Base-by-base conservation (phyloP, 805 yeast species). In the Cyberlindnera mycetangii region DNA sequence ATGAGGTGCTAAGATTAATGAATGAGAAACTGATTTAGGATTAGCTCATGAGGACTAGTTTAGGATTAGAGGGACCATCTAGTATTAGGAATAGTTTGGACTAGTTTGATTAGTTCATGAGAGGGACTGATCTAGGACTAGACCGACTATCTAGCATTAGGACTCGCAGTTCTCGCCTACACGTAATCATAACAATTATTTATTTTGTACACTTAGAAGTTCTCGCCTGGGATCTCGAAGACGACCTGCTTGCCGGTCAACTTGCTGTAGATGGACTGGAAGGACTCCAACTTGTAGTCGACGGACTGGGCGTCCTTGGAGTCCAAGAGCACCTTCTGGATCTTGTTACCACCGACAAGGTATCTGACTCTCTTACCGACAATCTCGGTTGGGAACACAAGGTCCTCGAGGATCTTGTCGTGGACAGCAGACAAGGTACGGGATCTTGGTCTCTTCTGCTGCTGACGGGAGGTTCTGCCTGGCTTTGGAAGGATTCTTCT, bases 401-500 rank as follows among this genome's bases (percentile, higher is more conserved):
- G 82, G 78, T 92, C 99, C 79, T 93, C 99, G 74, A 92, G 88
- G 78, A 92, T 79, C 75, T 89, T 88, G 79, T 93, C 98, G 77
- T 92, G 99, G 62, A 92, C 99, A 70, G 97, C 89, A 64, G 97
- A 83, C 75, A 93, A 82, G 69, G 99, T 92, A 86, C 99, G 89
- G 67, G 98, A 90, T 81, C 96, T 89, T 75, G 99, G 99, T 83
- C 99, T 90, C 90, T 93, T 90, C 81, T 93, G 99, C 67, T 73
- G 76, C 75, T 84, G 87, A 82, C 89, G 88, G 54, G 96, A 80
- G 69, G 83, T 78, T 80, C 98, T 89, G 68, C 95, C 87, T 74
- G 98, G 97, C 83, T 89, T 92, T 79, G 98, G 97, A 71, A 93
- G 82, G 79, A 92, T 93, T 80, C 97, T 89, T 81, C 99, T 89